phyloP scores from a whole-genome alignment of 139 green algal species.

The Chlorella ohadii region DNA sequence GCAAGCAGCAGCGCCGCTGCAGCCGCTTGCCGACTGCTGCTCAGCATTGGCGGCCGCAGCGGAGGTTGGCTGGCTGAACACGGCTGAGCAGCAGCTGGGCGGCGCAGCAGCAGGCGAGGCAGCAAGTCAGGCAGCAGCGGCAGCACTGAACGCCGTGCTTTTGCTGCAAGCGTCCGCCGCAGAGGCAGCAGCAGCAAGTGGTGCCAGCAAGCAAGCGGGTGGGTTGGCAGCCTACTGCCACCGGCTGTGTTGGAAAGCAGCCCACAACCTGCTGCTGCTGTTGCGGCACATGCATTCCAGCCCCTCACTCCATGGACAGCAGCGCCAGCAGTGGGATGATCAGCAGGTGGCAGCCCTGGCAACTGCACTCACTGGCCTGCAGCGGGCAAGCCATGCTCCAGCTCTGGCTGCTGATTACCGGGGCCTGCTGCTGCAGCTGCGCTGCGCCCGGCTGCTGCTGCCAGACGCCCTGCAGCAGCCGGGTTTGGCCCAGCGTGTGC shows the following conservation, averaged over 20 bases:
- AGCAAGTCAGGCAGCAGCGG: not conserved
- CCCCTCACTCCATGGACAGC: not conserved
- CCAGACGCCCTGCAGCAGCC: not conserved
- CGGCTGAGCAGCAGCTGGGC: not conserved
- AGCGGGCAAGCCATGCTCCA: not conserved
- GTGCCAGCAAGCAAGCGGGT: not conserved
- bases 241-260: slow-evolving; percentile 9
- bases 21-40: slow-evolving; percentile 2
- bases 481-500: not conserved
- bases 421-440: slow-evolving; percentile 5
- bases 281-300: not conserved
- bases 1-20: not conserved
- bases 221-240: slow-evolving; percentile 6
- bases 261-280: not conserved
- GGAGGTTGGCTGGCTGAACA: not conserved
- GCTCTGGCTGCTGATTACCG: not conserved
- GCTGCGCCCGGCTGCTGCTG: slow-evolving; percentile 17
- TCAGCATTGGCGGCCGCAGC: not conserved
- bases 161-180: not conserved
- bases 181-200: not conserved
- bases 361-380: not conserved
- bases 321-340: slow-evolving; percentile 7
- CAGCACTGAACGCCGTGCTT: not conserved
- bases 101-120: not conserved
- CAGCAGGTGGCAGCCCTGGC: slow-evolving; percentile 1